Evolutionary conservation across 306 rosid genomes (phyloP).

Genomic region (Cucurbita argyrosperma): DNA sequence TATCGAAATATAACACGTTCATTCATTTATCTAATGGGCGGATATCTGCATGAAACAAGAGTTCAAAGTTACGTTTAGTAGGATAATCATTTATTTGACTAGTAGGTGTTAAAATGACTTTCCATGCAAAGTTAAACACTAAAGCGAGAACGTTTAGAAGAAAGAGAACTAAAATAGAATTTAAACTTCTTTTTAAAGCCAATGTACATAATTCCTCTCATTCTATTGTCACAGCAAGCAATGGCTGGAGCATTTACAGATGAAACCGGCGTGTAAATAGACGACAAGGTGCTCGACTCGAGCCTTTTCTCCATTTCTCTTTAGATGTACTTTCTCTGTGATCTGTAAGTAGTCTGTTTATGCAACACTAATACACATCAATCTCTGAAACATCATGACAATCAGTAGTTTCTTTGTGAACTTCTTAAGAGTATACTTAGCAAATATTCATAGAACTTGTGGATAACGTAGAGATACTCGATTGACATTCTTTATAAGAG

Average conservation of each 20-base stretch:
- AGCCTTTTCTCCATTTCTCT: not conserved
- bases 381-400: not conserved
- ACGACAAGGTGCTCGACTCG: not conserved
- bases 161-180: not conserved
- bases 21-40: not conserved
- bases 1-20: too few species aligned
- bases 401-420: not conserved
- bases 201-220: not conserved
- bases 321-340: not conserved
- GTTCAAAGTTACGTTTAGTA: not conserved
- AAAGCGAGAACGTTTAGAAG: too few species aligned
- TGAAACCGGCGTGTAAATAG: not conserved
- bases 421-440: not conserved
- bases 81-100: not conserved
- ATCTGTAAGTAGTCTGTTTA: not conserved
- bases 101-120: not conserved
- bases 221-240: not conserved
- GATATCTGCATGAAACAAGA: not conserved
- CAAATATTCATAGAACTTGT: not conserved
- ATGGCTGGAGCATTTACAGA: not conserved
- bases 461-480: not conserved
- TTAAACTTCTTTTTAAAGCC: not conserved
- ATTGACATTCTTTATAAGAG: too few species aligned
- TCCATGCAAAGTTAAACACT: not conserved
- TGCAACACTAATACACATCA: not conserved